Percentiles rank a stretch among this genome's conserved stretches.
These are phyloP conservation scores for Fonsecaea erecta DNA, from an alignment of 2,329 filamentous ascomycete genomes.

Conservation along the genomic window DNA sequence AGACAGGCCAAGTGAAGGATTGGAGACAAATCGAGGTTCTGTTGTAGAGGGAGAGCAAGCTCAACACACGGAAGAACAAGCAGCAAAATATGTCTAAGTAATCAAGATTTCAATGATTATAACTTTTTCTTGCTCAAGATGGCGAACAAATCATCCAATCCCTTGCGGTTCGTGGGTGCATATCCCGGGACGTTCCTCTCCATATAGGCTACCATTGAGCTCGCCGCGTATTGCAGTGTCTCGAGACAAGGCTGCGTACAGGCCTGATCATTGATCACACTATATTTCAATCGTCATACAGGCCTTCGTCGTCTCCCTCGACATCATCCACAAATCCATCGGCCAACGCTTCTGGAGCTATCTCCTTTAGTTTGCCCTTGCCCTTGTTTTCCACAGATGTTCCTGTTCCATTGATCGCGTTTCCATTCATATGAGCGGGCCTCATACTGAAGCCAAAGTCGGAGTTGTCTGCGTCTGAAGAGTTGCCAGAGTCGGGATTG, in stretches of 20 bases:
- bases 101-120: neutral
- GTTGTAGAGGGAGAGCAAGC: neutral
- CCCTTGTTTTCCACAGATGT: constrained; percentile 42
- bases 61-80: neutral
- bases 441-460: constrained; percentile 41
- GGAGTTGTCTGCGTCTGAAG: constrained; percentile 41
- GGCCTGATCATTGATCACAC: neutral
- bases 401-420: constrained; percentile 39
- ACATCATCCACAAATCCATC: constrained; percentile 38
- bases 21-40: neutral
- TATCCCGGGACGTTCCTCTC: neutral
- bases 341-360: constrained; percentile 38
- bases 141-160: neutral
- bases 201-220: neutral
- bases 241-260: neutral
- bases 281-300: constrained; percentile 27
- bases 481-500: constrained; percentile 36
- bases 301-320: constrained; percentile 32
- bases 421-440: constrained; percentile 40
- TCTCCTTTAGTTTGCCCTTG: constrained; percentile 42
- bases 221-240: neutral
- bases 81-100: neutral
- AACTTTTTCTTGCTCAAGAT: neutral
- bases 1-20: neutral
- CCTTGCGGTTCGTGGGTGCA: neutral